Conservation (phyloP, 2,329 filamentous ascomycete genomes). For the Pseudogymnoascus sp. region DNA sequence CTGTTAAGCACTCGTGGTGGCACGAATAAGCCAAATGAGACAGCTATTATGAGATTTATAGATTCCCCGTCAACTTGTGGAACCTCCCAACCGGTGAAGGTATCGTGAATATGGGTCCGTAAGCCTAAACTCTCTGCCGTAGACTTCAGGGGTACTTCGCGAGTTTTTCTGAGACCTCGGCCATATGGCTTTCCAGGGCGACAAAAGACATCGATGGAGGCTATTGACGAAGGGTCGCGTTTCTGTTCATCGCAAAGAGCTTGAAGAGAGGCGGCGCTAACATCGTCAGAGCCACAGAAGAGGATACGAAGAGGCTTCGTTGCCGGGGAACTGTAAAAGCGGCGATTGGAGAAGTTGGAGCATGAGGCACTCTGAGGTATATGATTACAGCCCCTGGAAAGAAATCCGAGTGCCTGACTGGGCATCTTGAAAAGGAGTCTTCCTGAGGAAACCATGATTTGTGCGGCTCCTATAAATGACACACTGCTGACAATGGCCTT, state of each 20-base stretch:
- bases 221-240: constrained; percentile 46
- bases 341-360: not conserved
- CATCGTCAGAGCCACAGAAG: constrained; percentile 89
- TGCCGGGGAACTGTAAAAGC: not conserved
- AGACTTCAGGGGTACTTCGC: constrained; percentile 59
- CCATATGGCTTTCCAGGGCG: constrained; percentile 71
- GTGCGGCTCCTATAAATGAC: too few relatives aligned
- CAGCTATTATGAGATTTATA: constrained; percentile 77
- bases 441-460: not conserved
- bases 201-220: constrained; percentile 78
- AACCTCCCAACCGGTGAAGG: constrained; percentile 74
- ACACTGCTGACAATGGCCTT: not conserved
- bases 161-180: constrained; percentile 54
- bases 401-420: not conserved
- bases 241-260: constrained; percentile 57
- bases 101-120: constrained; percentile 60
- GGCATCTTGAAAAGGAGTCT: not conserved
- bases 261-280: constrained; percentile 70
- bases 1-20: constrained; percentile 63
- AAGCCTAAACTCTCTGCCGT: constrained; percentile 57
- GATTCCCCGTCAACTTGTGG: constrained; percentile 37
- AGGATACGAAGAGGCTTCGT: constrained; percentile 66
- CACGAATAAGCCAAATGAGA: constrained; percentile 89
- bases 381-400: not conserved
- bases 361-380: not conserved